phyloP scores from a whole-genome alignment of 331 rosid species.

The Telfairia occidentalis region DNA sequence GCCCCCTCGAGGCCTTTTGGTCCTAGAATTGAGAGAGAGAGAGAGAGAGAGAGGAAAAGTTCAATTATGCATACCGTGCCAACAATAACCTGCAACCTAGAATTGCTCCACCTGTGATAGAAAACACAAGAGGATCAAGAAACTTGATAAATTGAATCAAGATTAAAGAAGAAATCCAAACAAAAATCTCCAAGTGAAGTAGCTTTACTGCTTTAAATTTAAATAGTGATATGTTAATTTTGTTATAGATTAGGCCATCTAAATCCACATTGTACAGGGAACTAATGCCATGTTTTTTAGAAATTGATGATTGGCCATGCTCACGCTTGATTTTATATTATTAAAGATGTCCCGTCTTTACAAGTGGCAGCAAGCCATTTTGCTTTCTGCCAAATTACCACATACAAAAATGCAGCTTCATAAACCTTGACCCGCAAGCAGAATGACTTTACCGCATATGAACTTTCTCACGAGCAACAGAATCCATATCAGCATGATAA shows the following conservation, averaged over 20 bases:
- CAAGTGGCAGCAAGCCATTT: not conserved
- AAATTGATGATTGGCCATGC: not conserved
- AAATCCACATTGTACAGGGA: not conserved
- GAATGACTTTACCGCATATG: conserved; percentile 61
- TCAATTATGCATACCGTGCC: conserved; percentile 68
- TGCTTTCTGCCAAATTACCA: not conserved
- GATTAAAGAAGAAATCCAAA: not conserved
- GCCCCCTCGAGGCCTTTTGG: too few relatives aligned
- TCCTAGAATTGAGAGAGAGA: too few relatives aligned
- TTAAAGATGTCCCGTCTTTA: not conserved
- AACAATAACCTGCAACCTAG: conserved; percentile 73
- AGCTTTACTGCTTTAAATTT: not conserved
- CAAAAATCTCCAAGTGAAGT: not conserved
- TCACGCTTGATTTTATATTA: not conserved
- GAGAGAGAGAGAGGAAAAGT: not conserved
- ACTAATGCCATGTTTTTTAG: not conserved
- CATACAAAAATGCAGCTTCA: not conserved
- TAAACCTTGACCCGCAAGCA: not conserved
- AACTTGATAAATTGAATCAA: not conserved
- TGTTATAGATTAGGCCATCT: not conserved
- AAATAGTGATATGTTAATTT: not conserved
- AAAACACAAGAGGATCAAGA: not conserved
- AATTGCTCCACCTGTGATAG: conserved; percentile 72
- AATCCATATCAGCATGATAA: conserved; percentile 95
- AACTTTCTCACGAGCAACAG: conserved; percentile 60